phyloP scores from a whole-genome alignment of 2,329 filamentous ascomycete genomes.

The Coniella lustricola region DNA sequence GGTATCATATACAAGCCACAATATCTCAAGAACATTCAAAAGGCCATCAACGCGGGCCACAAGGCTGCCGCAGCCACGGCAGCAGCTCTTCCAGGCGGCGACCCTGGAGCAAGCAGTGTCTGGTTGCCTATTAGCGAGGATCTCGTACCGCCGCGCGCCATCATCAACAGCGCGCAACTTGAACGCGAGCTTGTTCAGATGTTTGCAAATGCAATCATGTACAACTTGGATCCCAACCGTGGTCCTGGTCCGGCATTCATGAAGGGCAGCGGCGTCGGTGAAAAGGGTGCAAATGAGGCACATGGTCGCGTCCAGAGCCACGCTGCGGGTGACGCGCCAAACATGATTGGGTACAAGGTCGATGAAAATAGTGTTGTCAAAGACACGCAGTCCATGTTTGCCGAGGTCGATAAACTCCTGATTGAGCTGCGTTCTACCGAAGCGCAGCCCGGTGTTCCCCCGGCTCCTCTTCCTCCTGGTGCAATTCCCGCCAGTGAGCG shows the following conservation, averaged over 20 bases:
- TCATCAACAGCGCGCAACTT: slow-evolving; percentile 87
- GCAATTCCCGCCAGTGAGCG: slow-evolving; percentile 17
- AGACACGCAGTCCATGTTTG: slow-evolving; percentile 83
- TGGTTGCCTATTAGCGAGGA: slow-evolving; percentile 67
- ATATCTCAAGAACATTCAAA: slow-evolving; percentile 70
- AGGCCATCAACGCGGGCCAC: slow-evolving; percentile 67
- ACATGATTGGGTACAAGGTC: slow-evolving; percentile 53
- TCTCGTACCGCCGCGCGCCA: slow-evolving; percentile 75
- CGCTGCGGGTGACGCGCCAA: slow-evolving; percentile 30
- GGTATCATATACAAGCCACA: slow-evolving; percentile 68
- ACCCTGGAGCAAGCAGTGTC: slow-evolving; percentile 48
- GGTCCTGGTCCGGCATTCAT: slow-evolving; percentile 60
- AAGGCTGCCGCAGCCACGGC: slow-evolving; percentile 55
- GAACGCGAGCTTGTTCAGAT: slow-evolving; percentile 93
- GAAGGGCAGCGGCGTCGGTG: slow-evolving; percentile 29
- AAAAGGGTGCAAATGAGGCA: slow-evolving; percentile 28
- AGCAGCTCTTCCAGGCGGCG: slow-evolving; percentile 53
- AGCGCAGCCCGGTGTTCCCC: slow-evolving; percentile 39
- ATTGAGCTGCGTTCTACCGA: slow-evolving; percentile 71
- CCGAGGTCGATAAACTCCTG: slow-evolving; percentile 74
- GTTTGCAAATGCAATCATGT: slow-evolving; percentile 98
- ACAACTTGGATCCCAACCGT: slow-evolving; percentile 75
- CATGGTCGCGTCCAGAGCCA: slow-evolving; percentile 23
- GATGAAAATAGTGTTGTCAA: slow-evolving; percentile 83
- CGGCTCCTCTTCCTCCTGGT: slow-evolving; percentile 22